Base-by-base conservation (phyloP, 805 yeast species). In the Kuraishia ogatae region DNA sequence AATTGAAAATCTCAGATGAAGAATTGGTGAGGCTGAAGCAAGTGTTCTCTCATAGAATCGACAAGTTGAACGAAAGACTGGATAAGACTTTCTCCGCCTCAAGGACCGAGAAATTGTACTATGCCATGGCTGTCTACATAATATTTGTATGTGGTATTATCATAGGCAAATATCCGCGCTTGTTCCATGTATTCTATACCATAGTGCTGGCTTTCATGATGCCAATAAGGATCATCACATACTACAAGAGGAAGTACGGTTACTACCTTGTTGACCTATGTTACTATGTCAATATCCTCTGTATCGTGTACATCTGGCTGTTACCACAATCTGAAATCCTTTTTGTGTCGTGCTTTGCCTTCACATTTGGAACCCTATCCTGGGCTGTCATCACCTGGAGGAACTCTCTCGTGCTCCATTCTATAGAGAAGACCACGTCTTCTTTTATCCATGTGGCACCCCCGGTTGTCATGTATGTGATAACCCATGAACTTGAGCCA, bases 361-460 rank as follows among this genome's bases (percentile, higher is more conserved):
- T 93, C 57, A 79, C 94, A 1, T 84, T 87, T 72, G 99, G 98
- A 1, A 89, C 97, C 0, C 71, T 93, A 55, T 81, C 96, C 5
- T 92, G 89, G 79, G 97, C 97, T 0, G 97, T 93, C 22, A 84
- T 93, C 50, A 89, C 97, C 0, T 93, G 98, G 99, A 78, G 96
- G 61, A 93, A 93, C 67, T 91, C 97, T 6, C 75, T 93, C 55
- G 98, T 93, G 8, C 75, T 93, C 51, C 99, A 93, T 66, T 85
- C 93, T 13, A 80, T 93, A 57, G 99, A 93, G 60, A 93, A 93
- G 68, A 89, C 92, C 17, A 94, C 98, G 1, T 84, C 93, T 21
- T 84, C 96, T 2, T 87, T 90, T 63, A 93, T 93, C 59, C 99
- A 93, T 66, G 76, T 94, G 15, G 79, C 89, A 71, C 99, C 99